Percentiles rank a stretch among this genome's conserved stretches.
These are phyloP conservation scores for Didymella arachidicola DNA, from an alignment of 2,329 filamentous ascomycete species.

Conservation along the genomic window DNA sequence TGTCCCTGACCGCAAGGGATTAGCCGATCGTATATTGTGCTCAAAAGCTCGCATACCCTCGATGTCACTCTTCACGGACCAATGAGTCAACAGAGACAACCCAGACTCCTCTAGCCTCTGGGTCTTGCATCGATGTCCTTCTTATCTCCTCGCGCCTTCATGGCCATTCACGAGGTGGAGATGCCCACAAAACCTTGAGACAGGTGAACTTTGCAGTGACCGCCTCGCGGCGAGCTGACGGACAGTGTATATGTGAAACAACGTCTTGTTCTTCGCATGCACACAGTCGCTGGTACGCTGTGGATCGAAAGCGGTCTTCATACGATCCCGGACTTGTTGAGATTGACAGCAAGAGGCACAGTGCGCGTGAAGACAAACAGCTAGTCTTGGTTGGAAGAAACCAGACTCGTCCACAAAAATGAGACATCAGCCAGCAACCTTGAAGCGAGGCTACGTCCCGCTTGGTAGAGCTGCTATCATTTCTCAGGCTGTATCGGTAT, in stretches of 20 bases:
- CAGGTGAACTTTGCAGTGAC: background rate
- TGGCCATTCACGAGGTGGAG: background rate
- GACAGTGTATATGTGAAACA: background rate
- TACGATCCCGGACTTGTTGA: background rate
- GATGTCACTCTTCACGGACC: background rate
- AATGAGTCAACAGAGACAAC: background rate
- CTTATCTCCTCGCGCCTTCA: background rate
- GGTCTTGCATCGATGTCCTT: background rate
- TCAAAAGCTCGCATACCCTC: constrained; percentile 9
- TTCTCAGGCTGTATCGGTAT: background rate
- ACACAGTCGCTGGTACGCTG: background rate
- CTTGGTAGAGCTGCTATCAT: too few relatives aligned
- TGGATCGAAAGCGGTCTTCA: too few relatives aligned
- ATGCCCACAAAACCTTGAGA: background rate
- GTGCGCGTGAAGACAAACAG: too few relatives aligned
- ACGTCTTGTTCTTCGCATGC: background rate
- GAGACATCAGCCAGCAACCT: too few relatives aligned
- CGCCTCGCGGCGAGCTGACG: background rate
- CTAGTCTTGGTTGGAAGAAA: too few relatives aligned
- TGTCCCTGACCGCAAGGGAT: background rate
- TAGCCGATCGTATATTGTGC: constrained; percentile 3
- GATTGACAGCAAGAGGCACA: background rate
- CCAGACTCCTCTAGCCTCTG: background rate
- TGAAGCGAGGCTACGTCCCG: too few relatives aligned
- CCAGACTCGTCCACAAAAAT: too few relatives aligned